These are phyloP conservation scores for Pythium plurisporium DNA, from an alignment of 352 stramenopile species.

Conservation along the genomic window DNA sequence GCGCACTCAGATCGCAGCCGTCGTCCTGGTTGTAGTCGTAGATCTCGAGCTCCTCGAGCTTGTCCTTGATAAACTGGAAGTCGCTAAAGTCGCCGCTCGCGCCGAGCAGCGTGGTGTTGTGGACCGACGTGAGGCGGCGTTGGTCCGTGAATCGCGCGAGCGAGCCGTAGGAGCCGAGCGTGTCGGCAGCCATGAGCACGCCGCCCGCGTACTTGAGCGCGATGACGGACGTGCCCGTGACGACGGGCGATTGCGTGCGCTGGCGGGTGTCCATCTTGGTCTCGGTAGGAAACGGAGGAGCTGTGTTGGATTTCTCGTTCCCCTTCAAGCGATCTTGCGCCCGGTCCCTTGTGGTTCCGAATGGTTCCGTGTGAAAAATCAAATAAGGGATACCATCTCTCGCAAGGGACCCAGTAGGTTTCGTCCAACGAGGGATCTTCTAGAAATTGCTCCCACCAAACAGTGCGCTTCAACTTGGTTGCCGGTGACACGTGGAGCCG, in stretches of 20 bases:
- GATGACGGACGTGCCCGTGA: slow-evolving; percentile 98
- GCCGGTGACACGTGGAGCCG: slow-evolving; percentile 17
- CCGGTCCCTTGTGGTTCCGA: slow-evolving; percentile 14
- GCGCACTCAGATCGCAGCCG: slow-evolving; percentile 90
- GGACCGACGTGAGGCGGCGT: slow-evolving; percentile 78
- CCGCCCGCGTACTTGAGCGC: slow-evolving; percentile 94
- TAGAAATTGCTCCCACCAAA: slow-evolving; percentile 25
- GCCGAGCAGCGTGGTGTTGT: slow-evolving; percentile 93
- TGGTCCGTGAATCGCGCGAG: slow-evolving; percentile 97
- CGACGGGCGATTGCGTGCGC: slow-evolving; percentile 92
- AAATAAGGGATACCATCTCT: slow-evolving; percentile 2
- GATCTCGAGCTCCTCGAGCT: slow-evolving; percentile 92
- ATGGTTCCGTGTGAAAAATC: background rate
- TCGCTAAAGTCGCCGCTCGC: slow-evolving; percentile 97
- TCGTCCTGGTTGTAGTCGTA: slow-evolving; percentile 96
- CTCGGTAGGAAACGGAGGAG: background rate
- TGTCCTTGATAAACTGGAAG: slow-evolving; percentile 95
- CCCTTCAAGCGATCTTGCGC: slow-evolving; percentile 32
- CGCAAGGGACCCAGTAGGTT: too few species aligned
- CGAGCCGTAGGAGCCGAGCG: slow-evolving; percentile 96
- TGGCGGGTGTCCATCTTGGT: slow-evolving; percentile 57
- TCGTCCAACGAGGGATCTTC: slow-evolving; percentile 24
- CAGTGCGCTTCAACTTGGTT: slow-evolving; percentile 18
- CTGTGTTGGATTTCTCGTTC: background rate
- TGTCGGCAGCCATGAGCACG: slow-evolving; percentile 98